Base-by-base conservation (phyloP, 192 early-diverging fungal species). In the Coemansia sp. region DNA sequence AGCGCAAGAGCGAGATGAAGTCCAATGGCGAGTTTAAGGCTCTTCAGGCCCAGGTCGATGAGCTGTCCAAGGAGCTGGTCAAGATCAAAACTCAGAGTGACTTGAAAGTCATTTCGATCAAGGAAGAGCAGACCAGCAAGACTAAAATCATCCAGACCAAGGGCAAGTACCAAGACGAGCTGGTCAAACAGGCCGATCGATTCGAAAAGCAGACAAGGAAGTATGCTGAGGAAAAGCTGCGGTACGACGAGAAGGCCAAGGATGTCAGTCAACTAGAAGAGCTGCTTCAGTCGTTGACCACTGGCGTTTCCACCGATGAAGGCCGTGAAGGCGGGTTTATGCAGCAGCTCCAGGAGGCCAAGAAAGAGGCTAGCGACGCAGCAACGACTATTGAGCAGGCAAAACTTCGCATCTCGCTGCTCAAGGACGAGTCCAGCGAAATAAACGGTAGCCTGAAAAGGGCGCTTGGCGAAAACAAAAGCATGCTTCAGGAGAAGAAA, bases 301-400 rank as follows among this genome's bases (percentile, higher is more conserved):
- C 96, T 0, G 97, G 97, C 25, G 76, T 99, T 31, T 85, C 96
- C 16, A 87, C 94, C 3, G 87, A 89, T 51, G 93, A 96, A 69
- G 95, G 96, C 6, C 89, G 95, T 61, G 93, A 99, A 62, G 93
- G 91, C 68, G 95, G 97, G 2, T 99, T 96, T 63, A 90, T 95
- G 89, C 92, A 97, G 79, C 97, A 98, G 69, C 77, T 99, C n/a
- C 88, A 93, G 73, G 87, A 85, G 51, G 89, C 88, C 30, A 91
- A 90, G 64, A 87, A 85, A 45, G 82, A 77, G 14, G 86, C 83
- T 7, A 84, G 77, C 22, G 76, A 88, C 25, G 86, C 91, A 3
- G 84, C 84, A 1, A 92, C 91, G 1, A 71, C 80, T 8, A 85
- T 86, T 45, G 91, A 97, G 74, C 95, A 96, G 68, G 83, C 88